Conservation (phyloP, 192 early-diverging fungal genomes). For the Podila epigama region DNA sequence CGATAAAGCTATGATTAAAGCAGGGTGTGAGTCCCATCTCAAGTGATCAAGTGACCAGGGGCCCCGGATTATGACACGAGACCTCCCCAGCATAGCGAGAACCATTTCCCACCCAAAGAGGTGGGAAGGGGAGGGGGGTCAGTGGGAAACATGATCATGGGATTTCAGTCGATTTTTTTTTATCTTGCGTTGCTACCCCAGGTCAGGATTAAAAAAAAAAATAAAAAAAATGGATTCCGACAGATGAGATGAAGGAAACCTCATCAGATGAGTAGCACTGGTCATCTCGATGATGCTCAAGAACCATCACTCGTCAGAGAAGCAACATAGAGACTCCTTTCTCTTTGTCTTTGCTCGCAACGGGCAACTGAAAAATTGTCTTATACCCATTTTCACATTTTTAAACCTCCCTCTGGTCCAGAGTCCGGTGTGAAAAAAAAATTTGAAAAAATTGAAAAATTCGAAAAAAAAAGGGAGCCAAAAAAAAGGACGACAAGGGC, state of each 20-base stretch:
- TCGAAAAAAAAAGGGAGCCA: too few species aligned
- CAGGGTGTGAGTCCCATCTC: too few species aligned
- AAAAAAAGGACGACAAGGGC: background rate
- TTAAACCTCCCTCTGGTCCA: background rate
- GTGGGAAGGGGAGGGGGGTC: constrained; percentile 1
- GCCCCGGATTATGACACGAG: background rate
- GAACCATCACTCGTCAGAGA: background rate
- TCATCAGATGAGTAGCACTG: background rate
- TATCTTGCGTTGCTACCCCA: background rate
- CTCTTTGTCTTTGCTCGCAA: background rate
- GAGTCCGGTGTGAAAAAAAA: background rate
- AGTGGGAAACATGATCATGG: constrained; percentile 1
- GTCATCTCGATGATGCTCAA: background rate
- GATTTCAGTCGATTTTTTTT: background rate
- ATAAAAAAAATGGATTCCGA: background rate
- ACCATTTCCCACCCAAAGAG: background rate
- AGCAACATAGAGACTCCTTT: background rate
- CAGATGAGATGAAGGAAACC: constrained; percentile 1
- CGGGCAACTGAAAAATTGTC: background rate
- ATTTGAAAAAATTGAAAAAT: too few species aligned
- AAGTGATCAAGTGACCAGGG: background rate
- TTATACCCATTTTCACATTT: background rate
- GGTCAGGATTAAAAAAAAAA: constrained; percentile 1
- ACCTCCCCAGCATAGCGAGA: background rate
- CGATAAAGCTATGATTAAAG: too few species aligned